These are phyloP conservation scores for Blakeslea trispora DNA, from an alignment of 371 early-diverging fungal genomes.

Conservation along the genomic window DNA sequence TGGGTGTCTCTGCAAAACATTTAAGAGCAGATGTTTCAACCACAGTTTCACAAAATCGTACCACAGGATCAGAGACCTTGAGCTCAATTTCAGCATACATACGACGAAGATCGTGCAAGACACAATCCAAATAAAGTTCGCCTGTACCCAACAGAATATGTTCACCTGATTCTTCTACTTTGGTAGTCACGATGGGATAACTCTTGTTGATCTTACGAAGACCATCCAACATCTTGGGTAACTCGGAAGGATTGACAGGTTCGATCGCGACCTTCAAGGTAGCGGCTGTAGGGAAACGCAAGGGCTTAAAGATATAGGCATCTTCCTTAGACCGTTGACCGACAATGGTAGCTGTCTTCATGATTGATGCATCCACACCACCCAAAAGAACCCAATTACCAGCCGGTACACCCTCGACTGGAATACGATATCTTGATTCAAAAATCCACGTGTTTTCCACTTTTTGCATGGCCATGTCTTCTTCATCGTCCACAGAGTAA, in stretches of 20 bases:
- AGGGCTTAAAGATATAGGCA: constrained; percentile 83
- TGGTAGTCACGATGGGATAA: constrained; percentile 91
- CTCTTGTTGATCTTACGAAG: constrained; percentile 93
- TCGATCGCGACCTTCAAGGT: constrained; percentile 95
- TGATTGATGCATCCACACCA: constrained; percentile 90
- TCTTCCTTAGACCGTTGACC: constrained; percentile 61
- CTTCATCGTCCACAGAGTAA: constrained; percentile 91
- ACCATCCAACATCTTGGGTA: constrained; percentile 97
- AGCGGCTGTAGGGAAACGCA: constrained; percentile 81
- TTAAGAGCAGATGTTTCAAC: constrained; percentile 92
- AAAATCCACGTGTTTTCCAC: constrained; percentile 77
- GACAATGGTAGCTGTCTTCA: constrained; percentile 94
- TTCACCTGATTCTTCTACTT: constrained; percentile 97
- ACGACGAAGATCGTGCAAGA: constrained; percentile 91
- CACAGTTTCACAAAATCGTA: constrained; percentile 94
- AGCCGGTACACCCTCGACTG: constrained; percentile 74
- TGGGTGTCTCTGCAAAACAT: constrained; percentile 97
- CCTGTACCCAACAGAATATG: constrained; percentile 94
- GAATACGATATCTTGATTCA: constrained; percentile 86
- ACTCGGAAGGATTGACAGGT: constrained; percentile 94
- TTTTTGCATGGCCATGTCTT: constrained; percentile 88
- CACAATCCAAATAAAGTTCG: constrained; percentile 95
- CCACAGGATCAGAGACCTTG: constrained; percentile 96
- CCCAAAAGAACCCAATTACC: constrained; percentile 92
- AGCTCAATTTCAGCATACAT: constrained; percentile 96